Conservation (phyloP, 2,329 filamentous ascomycete species). For the Calonectria pauciramosa region DNA sequence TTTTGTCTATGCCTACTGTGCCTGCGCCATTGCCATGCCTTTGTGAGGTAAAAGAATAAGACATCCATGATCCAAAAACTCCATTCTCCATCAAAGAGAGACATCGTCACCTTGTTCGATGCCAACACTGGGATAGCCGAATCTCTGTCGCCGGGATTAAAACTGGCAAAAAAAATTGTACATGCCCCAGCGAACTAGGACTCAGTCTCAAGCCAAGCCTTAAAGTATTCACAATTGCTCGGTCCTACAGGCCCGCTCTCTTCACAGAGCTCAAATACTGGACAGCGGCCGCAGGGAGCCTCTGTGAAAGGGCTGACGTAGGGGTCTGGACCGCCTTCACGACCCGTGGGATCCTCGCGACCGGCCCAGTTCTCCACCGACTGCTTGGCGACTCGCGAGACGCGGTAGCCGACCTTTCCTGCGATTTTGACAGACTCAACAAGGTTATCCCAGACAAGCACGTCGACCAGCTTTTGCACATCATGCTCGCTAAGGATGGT, state of each 20-base stretch:
- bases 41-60: slow-evolving; percentile 30
- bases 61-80: slow-evolving; percentile 38
- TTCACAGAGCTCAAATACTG: slow-evolving; percentile 92
- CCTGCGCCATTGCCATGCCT: slow-evolving; percentile 44
- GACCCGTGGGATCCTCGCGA: slow-evolving; percentile 52
- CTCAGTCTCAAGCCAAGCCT: slow-evolving; percentile 78
- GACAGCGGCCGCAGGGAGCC: slow-evolving; percentile 90
- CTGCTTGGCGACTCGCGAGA: slow-evolving; percentile 63
- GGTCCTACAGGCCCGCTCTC: slow-evolving; percentile 93
- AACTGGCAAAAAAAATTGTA: not conserved
- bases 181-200: not conserved
- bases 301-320: slow-evolving; percentile 84
- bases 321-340: slow-evolving; percentile 57
- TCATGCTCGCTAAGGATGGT: slow-evolving; percentile 80
- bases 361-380: slow-evolving; percentile 57
- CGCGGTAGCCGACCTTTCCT: slow-evolving; percentile 66
- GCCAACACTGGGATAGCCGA: not conserved
- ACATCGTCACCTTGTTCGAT: not conserved
- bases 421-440: slow-evolving; percentile 75
- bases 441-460: slow-evolving; percentile 89
- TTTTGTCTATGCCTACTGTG: slow-evolving; percentile 22
- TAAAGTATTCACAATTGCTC: slow-evolving; percentile 91
- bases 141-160: not conserved
- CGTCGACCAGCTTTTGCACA: slow-evolving; percentile 87
- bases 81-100: slow-evolving; percentile 32